These are phyloP conservation scores for Blastomyces gilchristii DNA, from an alignment of 2,329 filamentous ascomycete genomes.

Conservation along the genomic window DNA sequence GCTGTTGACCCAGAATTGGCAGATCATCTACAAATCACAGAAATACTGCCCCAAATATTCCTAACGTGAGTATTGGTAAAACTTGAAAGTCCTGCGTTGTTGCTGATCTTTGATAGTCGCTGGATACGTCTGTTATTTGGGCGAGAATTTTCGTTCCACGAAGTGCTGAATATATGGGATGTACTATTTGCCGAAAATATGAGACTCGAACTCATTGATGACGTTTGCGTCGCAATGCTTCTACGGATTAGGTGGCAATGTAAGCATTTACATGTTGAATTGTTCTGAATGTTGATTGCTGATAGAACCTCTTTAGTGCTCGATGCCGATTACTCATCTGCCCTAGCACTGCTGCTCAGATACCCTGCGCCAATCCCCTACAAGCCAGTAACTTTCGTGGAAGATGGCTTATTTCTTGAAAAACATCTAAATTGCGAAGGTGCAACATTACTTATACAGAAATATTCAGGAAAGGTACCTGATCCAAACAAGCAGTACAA, in stretches of 20 bases:
- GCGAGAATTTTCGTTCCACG: conserved; percentile 80
- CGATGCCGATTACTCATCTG: conserved; percentile 76
- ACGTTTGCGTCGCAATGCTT: conserved; percentile 91
- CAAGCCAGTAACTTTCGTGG: conserved; percentile 67
- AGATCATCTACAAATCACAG: conserved; percentile 66
- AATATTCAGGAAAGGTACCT: conserved; percentile 39
- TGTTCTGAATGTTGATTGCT: conserved; percentile 6
- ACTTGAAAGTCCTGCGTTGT: background rate
- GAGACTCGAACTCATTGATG: conserved; percentile 66
- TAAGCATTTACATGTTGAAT: conserved; percentile 38
- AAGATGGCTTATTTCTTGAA: conserved; percentile 59
- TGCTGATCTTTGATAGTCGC: conserved; percentile 44
- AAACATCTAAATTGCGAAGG: conserved; percentile 35
- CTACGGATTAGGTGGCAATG: conserved; percentile 81
- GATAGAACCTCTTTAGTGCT: conserved; percentile 49
- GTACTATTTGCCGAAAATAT: conserved; percentile 79
- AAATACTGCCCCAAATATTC: conserved; percentile 93
- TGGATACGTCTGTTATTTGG: conserved; percentile 93
- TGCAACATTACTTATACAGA: conserved; percentile 36
- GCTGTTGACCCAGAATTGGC: conserved; percentile 76
- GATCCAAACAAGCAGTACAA: conserved; percentile 21
- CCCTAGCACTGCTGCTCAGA: conserved; percentile 69
- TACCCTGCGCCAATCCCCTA: conserved; percentile 62
- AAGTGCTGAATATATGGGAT: conserved; percentile 82
- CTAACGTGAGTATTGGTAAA: conserved; percentile 55